Base-by-base conservation (phyloP, 164 flowering plant genomes). In the Macadamia tetraphylla region DNA sequence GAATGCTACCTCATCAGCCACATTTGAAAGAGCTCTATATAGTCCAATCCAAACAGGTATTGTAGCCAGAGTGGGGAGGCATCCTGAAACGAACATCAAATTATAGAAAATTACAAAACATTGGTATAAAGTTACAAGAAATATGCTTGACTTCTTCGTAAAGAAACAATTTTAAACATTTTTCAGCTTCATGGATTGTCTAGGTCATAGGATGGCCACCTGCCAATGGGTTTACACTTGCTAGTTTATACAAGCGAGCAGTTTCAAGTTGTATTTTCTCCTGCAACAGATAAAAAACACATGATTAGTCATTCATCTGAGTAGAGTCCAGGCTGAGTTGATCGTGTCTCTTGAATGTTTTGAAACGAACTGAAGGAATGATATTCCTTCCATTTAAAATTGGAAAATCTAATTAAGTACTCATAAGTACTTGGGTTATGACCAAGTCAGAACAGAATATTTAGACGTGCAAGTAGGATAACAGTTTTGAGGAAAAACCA, bases 21-120 rank as follows among this genome's bases (percentile, higher is more conserved):
- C 98, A 81, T 94, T 94, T 66, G 98, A 94, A 75, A 94, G 94
- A 53, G 98, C 98, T 77, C 97, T 80, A 73, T 94, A 94, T 3
- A 94, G 85, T 35, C 98, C 97, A 84, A 94, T 89, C 98, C 98
- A 94, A 52, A 94, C 87, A 9, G 98, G 98, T 69, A 94, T 94
- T 1, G 99, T 94, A 31, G 94, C 94, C 71, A 94, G 90, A 40
- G 99, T 94, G 17, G 99, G 99, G 53, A 94, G 78, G 81, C 99
- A 94, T 68, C 99, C 99, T 94, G 78, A 55, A 29, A 64, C 1
- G 57, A 69, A 48, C 12, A 75, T 29, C 44, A 64, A 51, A 44
- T 14, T 18, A n/a, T 35, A 18, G 29, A 4, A 65, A 32, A 11
- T 6, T 29, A 64, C 29, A 60, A 60, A 18, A 48, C 18, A 9